phyloP scores from a whole-genome alignment of 495 filamentous ascomycete genomes.

The Gamarada debralockiae region DNA sequence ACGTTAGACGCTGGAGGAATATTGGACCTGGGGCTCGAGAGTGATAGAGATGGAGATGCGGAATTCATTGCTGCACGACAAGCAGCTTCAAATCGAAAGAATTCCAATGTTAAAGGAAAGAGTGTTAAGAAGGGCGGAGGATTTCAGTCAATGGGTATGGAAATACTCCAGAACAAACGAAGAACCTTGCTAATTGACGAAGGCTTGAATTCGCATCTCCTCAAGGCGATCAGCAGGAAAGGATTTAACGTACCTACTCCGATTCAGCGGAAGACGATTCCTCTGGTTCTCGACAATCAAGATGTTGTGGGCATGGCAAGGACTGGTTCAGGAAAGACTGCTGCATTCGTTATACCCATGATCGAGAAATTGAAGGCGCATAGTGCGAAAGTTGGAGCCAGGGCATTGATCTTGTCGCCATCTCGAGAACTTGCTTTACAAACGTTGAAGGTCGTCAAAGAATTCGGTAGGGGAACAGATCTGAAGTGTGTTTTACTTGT shows the following conservation, averaged over 20 bases:
- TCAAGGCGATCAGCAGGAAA: slow-evolving; percentile 88
- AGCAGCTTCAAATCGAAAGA: slow-evolving; percentile 80
- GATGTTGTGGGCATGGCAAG: slow-evolving; percentile 98
- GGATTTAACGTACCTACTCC: slow-evolving; percentile 95
- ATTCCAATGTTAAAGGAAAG: slow-evolving; percentile 74
- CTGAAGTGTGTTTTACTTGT: slow-evolving; percentile 84
- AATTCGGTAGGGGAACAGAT: slow-evolving; percentile 86
- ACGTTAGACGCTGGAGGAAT: slow-evolving; percentile 35
- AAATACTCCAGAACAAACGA: background rate
- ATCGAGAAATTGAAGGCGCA: slow-evolving; percentile 91
- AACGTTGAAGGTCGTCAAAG: slow-evolving; percentile 93
- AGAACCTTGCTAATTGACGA: slow-evolving; percentile 10
- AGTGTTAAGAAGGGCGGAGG: slow-evolving; percentile 91
- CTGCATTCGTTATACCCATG: slow-evolving; percentile 97
- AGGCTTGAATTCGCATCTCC: slow-evolving; percentile 71
- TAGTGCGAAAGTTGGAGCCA: slow-evolving; percentile 75
- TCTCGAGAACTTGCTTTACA: slow-evolving; percentile 91
- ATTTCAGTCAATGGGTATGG: slow-evolving; percentile 87
- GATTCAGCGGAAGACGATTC: slow-evolving; percentile 95
- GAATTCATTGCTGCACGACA: slow-evolving; percentile 85
- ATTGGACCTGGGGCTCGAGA: slow-evolving; percentile 49
- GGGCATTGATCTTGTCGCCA: slow-evolving; percentile 84
- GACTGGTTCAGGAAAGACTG: slow-evolving; percentile 95
- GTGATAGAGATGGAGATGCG: slow-evolving; percentile 66
- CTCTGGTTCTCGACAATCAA: slow-evolving; percentile 77